Conservation (phyloP, 306 rosid genomes). For the Gastrolobium bilobum region DNA sequence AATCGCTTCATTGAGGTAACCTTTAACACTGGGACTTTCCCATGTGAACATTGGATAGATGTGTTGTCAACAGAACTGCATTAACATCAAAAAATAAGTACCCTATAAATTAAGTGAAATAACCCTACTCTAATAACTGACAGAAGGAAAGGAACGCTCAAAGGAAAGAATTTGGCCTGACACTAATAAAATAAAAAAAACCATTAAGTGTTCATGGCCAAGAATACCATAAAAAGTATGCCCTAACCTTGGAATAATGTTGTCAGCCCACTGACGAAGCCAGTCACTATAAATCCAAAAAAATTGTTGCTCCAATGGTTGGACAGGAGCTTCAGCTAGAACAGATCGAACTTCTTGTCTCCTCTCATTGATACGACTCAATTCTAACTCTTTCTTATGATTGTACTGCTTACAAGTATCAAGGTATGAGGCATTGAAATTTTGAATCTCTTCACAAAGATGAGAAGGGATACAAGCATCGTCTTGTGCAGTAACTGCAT, state of each 20-base stretch:
- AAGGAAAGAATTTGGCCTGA: slow-evolving; percentile 22
- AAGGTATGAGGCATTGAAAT: slow-evolving; percentile 64
- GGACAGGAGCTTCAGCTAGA: slow-evolving; percentile 86
- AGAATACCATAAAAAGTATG: slow-evolving; percentile 32
- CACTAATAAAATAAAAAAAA: slow-evolving; percentile 10
- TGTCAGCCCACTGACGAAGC: slow-evolving; percentile 99
- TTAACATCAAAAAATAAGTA: slow-evolving; percentile 37
- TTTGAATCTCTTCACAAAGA: slow-evolving; percentile 77
- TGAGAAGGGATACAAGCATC: slow-evolving; percentile 66
- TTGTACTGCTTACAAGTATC: slow-evolving; percentile 69
- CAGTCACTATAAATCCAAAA: slow-evolving; percentile 88
- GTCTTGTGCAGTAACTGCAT: slow-evolving; percentile 53
- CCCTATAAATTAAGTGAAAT: slow-evolving; percentile 34
- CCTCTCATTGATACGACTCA: slow-evolving; percentile 68
- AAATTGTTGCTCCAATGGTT: slow-evolving; percentile 69
- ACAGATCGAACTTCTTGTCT: slow-evolving; percentile 87
- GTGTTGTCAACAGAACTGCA: slow-evolving; percentile 84
- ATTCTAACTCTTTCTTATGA: slow-evolving; percentile 70
- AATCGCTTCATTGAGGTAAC: slow-evolving; percentile 77
- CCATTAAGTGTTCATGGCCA: slow-evolving; percentile 2
- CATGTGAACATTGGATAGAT: slow-evolving; percentile 81
- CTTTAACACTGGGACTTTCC: slow-evolving; percentile 84
- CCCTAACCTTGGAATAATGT: slow-evolving; percentile 74
- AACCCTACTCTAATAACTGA: slow-evolving; percentile 34
- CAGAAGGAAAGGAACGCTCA: slow-evolving; percentile 10